Evolutionary conservation across 805 yeast species (phyloP).

Genomic region (Nakazawaea ambrosiae): DNA sequence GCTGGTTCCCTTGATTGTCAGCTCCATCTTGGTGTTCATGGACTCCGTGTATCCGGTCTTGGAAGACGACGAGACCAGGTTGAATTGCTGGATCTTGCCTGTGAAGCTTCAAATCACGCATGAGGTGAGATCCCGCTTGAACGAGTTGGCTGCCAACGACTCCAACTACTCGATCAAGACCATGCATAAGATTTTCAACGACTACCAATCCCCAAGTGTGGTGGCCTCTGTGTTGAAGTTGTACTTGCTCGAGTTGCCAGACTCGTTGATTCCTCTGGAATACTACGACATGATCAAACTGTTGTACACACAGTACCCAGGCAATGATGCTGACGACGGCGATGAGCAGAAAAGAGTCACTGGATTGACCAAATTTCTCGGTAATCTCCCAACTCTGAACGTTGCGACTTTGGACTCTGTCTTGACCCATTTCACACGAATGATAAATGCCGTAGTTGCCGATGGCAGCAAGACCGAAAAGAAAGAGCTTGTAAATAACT

Average conservation of each 20-base stretch:
- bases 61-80: constrained; percentile 60
- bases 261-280: constrained; percentile 59
- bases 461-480: constrained; percentile 24
- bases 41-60: constrained; percentile 67
- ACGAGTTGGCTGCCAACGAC: constrained; percentile 24
- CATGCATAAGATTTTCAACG: constrained; percentile 25
- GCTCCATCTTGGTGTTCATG: constrained; percentile 56
- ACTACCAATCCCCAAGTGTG: constrained; percentile 40
- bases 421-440: constrained; percentile 65
- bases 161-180: constrained; percentile 25
- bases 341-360: constrained; percentile 35
- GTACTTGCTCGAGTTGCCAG: constrained; percentile 74
- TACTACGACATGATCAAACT: constrained; percentile 63
- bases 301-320: constrained; percentile 47
- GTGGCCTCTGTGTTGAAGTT: constrained; percentile 66
- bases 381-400: constrained; percentile 62
- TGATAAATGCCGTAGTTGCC: constrained; percentile 37
- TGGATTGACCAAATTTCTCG: constrained; percentile 59
- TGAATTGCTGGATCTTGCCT: constrained; percentile 60
- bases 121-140: constrained; percentile 48
- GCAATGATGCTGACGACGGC: constrained; percentile 18
- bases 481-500: constrained; percentile 26
- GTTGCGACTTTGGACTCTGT: constrained; percentile 76
- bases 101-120: constrained; percentile 59
- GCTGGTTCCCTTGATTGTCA: constrained; percentile 63